A percentile compares a stretch with the other conserved stretches of the same genome.
phyloP scores from a whole-genome alignment of 176 grass and related monocot genomes.

The Bonia amplexicaulis region DNA sequence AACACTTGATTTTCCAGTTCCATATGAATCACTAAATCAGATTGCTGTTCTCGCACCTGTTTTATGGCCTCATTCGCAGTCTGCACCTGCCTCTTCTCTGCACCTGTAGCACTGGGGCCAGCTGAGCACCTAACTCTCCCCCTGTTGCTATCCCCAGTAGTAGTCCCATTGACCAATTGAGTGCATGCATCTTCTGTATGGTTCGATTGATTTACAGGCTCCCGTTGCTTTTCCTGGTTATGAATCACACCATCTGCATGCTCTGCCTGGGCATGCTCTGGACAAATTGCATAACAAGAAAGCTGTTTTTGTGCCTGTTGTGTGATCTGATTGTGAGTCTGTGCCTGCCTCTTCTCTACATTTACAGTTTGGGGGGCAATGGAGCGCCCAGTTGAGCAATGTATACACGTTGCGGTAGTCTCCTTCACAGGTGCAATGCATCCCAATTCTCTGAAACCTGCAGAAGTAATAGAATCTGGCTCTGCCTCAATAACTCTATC shows the following conservation, averaged over 20 bases:
- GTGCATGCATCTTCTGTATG: neutral
- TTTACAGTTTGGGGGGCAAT: conserved; percentile 15
- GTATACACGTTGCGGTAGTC: neutral
- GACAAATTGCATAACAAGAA: conserved; percentile 1
- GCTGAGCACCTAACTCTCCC: neutral
- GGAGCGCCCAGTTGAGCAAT: neutral
- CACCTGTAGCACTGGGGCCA: neutral
- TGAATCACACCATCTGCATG: conserved; percentile 20
- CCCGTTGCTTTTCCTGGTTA: conserved; percentile 24
- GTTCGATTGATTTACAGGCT: neutral
- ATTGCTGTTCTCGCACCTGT: neutral
- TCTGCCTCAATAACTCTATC: neutral
- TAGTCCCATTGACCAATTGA: neutral
- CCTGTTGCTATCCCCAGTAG: conserved; percentile 1
- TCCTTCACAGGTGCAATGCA: neutral
- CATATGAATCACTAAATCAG: neutral
- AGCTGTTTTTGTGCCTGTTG: conserved; percentile 11
- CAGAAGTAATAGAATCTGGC: neutral
- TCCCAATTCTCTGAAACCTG: neutral
- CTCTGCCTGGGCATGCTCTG: neutral
- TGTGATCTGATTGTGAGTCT: conserved; percentile 10
- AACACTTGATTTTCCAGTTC: conserved; percentile 16
- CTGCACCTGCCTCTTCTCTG: neutral
- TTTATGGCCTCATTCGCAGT: conserved; percentile 23
- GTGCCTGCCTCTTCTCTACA: neutral